Evolutionary conservation across 306 rosid species (phyloP).

Genomic region (Sicyos baderoa): DNA sequence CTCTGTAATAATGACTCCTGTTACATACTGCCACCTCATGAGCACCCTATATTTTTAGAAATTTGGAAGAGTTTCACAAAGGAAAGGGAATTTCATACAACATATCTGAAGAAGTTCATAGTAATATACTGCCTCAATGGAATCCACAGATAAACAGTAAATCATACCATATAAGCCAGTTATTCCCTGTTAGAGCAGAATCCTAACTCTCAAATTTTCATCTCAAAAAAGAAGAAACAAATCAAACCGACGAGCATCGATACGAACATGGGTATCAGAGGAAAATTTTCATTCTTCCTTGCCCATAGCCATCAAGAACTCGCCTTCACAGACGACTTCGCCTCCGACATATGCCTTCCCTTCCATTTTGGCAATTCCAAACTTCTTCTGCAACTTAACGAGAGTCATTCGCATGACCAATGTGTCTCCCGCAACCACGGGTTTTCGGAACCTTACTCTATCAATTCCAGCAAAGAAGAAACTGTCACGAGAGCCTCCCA

Average conservation of each 20-base stretch:
- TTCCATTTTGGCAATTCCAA: slow-evolving; percentile 71
- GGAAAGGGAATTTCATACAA: neutral
- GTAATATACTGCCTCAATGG: neutral
- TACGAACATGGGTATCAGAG: too few species aligned
- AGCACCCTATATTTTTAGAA: neutral
- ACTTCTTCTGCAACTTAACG: slow-evolving; percentile 65
- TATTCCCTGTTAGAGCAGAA: neutral
- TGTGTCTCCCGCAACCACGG: slow-evolving; percentile 88
- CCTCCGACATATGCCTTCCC: slow-evolving; percentile 93
- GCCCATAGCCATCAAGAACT: slow-evolving; percentile 73
- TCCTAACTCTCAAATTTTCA: slow-evolving; percentile 8
- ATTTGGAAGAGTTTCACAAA: neutral
- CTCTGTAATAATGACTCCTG: too few species aligned
- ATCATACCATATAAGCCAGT: too few species aligned
- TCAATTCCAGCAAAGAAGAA: slow-evolving; percentile 95
- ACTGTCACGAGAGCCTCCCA: slow-evolving; percentile 70
- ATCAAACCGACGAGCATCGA: neutral
- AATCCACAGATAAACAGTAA: neutral
- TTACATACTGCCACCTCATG: too few species aligned
- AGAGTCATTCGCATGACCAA: slow-evolving; percentile 91
- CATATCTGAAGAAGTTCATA: neutral
- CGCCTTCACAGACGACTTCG: slow-evolving; percentile 86
- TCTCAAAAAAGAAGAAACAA: neutral
- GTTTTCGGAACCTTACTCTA: slow-evolving; percentile 82
- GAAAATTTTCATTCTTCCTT: slow-evolving; percentile 23